Base-by-base conservation (phyloP, 2,329 filamentous ascomycete genomes). In the Cercospora brassicicola region DNA sequence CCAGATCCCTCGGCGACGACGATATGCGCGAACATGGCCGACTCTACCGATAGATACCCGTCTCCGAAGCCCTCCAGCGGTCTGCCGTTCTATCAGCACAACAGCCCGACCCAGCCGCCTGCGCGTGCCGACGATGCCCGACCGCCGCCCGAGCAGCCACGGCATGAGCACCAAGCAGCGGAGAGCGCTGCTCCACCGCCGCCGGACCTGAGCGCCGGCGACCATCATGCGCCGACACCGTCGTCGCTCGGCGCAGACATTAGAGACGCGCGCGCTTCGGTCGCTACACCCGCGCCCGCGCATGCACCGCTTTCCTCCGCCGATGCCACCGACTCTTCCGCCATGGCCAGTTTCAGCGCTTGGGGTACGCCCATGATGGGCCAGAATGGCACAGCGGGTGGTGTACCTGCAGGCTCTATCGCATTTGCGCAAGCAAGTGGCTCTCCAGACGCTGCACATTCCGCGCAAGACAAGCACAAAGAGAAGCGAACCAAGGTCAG, bases 401-500 rank as follows among this genome's bases (percentile, higher is more conserved):
- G 18, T 18, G 64, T 64, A 18, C 67, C 72, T 13, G 67, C 70
- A 18, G 69, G 71, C 62, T 71, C 73, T 9, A 66, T 71, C 28
- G 64, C 69, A 1, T 75, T 71, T 42, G 67, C 73, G 30, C 73
- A 71, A 39, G 61, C 67, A 15, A 73, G 65, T 53, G 73, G 69
- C 28, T 68, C 70, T 11, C 59, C 70, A 5, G 71, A 74, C 20
- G 60, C 67, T 20, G 71, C 61, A 10, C 66, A 71, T 33, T 59
- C 66, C 13, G 51, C 62, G 4, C 28, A 65, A 9, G 66, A 69
- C 33, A 69, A 73, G n/a, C 66, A 69, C 31, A 69, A 73, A 42
- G 69, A 77, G 70, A 95, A 95, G 78, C 85, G 93, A 67, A 91
- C 90, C 5, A 96, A 96, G 79, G 92, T 95, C 5, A 96, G 93